Conservation (phyloP, 495 filamentous ascomycete genomes). For the Tuber microsphaerosporum region DNA sequence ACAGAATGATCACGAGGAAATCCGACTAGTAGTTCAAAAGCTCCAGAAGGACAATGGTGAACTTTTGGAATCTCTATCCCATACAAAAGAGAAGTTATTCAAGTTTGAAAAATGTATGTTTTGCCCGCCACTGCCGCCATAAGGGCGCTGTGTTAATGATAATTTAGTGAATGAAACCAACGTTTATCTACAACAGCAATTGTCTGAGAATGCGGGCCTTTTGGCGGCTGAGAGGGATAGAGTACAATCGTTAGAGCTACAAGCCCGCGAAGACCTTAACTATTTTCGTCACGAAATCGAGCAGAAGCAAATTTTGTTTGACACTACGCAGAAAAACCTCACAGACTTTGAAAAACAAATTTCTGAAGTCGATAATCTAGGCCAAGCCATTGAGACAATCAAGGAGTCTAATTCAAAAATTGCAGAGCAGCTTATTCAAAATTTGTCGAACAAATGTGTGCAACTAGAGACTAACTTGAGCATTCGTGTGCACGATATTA, state of each 20-base stretch:
- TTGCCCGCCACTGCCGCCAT: not conserved
- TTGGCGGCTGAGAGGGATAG: slow-evolving; percentile 34
- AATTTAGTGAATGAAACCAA: slow-evolving; percentile 23
- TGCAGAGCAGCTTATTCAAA: not conserved
- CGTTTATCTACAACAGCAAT: slow-evolving; percentile 28
- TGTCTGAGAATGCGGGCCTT: slow-evolving; percentile 33
- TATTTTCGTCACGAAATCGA: not conserved
- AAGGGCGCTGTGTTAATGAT: not conserved
- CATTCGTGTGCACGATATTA: not conserved
- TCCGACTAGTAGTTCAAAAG: slow-evolving; percentile 15
- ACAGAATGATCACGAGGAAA: slow-evolving; percentile 13
- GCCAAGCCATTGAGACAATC: not conserved
- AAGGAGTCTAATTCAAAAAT: not conserved
- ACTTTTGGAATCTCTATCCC: not conserved
- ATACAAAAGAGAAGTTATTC: not conserved
- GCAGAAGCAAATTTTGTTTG: not conserved
- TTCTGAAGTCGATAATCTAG: not conserved
- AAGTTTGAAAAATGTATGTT: slow-evolving; percentile 24
- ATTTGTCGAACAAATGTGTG: not conserved
- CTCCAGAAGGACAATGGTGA: not conserved
- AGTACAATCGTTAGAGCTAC: slow-evolving; percentile 31
- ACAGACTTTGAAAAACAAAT: not conserved
- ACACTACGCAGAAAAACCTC: not conserved
- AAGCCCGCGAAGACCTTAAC: slow-evolving; percentile 23
- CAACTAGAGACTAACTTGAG: not conserved